Percentiles rank a stretch among this genome's conserved stretches.
These are phyloP conservation scores for Penicillium crustosum DNA, from an alignment of 2,329 filamentous ascomycete genomes.

Conservation along the genomic window DNA sequence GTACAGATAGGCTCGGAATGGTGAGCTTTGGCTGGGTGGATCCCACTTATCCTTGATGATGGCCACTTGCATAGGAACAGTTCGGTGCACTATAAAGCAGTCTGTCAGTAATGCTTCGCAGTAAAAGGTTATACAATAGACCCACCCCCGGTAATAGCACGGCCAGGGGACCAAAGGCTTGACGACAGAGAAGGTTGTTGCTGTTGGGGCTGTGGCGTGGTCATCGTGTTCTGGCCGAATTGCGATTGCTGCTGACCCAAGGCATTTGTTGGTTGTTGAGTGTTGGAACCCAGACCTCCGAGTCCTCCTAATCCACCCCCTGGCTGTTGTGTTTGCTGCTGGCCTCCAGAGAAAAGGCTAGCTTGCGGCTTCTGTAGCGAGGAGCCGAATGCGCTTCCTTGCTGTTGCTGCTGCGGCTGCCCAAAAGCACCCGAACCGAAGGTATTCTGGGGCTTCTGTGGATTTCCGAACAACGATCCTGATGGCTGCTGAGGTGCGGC, in stretches of 20 bases:
- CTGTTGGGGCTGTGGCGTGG: slow-evolving; percentile 30
- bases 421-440: slow-evolving; percentile 14
- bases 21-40: slow-evolving; percentile 51
- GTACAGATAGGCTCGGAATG: slow-evolving; percentile 63
- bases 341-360: slow-evolving; percentile 29
- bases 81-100: slow-evolving; percentile 53
- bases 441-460: slow-evolving; percentile 17
- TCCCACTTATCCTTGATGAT: slow-evolving; percentile 65
- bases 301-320: slow-evolving; percentile 39
- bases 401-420: slow-evolving; percentile 25
- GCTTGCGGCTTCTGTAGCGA: slow-evolving; percentile 28
- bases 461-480: slow-evolving; percentile 31
- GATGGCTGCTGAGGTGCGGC: slow-evolving; percentile 33
- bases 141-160: slow-evolving; percentile 45
- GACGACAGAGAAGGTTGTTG: slow-evolving; percentile 33
- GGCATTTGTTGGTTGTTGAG: slow-evolving; percentile 27
- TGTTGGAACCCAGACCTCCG: slow-evolving; percentile 34
- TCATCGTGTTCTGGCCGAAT: slow-evolving; percentile 42
- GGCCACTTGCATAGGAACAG: slow-evolving; percentile 60
- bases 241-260: slow-evolving; percentile 41
- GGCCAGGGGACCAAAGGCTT: slow-evolving; percentile 46
- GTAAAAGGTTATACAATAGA: slow-evolving; percentile 12
- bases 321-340: slow-evolving; percentile 20
- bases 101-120: slow-evolving; percentile 15
- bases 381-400: slow-evolving; percentile 28